Percentiles rank a stretch among this genome's conserved stretches.
Evolutionary conservation across 129 eudicot species (phyloP).

Genomic region (Logfia minima): DNA sequence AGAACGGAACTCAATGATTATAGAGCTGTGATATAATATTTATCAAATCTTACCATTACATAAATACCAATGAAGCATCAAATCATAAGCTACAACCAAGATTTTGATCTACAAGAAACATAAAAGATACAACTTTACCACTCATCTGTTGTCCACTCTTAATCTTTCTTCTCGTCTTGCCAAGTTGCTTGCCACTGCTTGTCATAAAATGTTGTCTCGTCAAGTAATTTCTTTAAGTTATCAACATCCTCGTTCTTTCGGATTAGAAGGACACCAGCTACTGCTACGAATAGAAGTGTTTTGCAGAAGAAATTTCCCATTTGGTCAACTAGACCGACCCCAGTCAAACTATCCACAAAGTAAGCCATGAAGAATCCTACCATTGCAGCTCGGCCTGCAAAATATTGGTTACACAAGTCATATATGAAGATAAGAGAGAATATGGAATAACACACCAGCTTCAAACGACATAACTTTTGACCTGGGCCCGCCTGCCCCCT

Average conservation of each 20-base stretch:
- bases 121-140: conserved; percentile 22
- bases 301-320: conserved; percentile 99
- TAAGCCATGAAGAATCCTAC: conserved; percentile 99
- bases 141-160: neutral
- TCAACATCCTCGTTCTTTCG: conserved; percentile 93
- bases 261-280: conserved; percentile 73
- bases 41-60: conserved; percentile 14
- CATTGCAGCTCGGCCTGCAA: conserved; percentile 98
- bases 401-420: neutral
- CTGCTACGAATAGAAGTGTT: conserved; percentile 87
- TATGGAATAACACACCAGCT: neutral
- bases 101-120: conserved; percentile 39
- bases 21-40: neutral
- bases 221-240: conserved; percentile 70
- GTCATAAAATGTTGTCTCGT: conserved; percentile 93
- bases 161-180: conserved; percentile 81
- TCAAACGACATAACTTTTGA: neutral
- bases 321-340: conserved; percentile 96
- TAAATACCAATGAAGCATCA: conserved; percentile 31
- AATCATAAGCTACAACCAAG: conserved; percentile 31
- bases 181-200: conserved; percentile 99
- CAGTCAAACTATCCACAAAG: conserved; percentile 94
- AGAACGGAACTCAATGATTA: neutral
- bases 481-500: neutral
- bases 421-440: neutral